A percentile compares a stretch with the other conserved stretches of the same genome.
These are phyloP conservation scores for Verticillium dahliae DNA, from an alignment of 2,329 filamentous ascomycete genomes.

Conservation along the genomic window DNA sequence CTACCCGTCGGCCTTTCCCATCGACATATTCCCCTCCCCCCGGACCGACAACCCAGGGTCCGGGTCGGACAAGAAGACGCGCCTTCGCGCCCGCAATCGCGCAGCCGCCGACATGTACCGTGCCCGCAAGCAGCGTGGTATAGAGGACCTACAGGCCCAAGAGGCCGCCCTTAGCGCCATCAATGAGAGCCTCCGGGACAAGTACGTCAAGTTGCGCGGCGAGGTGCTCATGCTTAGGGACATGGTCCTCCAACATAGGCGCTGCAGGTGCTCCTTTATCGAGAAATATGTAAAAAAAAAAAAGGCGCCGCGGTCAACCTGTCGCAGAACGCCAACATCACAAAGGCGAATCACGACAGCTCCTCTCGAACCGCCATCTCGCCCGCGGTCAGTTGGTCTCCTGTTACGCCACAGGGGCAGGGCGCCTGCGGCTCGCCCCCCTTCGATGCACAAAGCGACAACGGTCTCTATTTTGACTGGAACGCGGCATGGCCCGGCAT, in stretches of 20 bases:
- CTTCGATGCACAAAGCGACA: neutral
- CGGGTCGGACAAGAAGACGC: conserved; percentile 5
- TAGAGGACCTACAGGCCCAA: conserved; percentile 8
- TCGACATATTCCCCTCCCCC: neutral
- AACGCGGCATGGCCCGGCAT: neutral
- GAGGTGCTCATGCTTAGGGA: conserved; percentile 11
- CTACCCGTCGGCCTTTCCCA: neutral
- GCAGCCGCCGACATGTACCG: conserved; percentile 12
- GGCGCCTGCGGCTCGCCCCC: neutral
- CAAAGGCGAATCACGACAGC: neutral
- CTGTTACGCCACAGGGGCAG: neutral
- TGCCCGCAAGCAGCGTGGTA: conserved; percentile 10
- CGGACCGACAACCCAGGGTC: neutral
- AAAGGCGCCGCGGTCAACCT: neutral
- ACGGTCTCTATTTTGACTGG: neutral
- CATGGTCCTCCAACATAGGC: conserved; percentile 9
- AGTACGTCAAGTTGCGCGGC: conserved; percentile 3
- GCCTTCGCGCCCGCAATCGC: conserved; percentile 10
- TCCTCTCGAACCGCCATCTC: neutral
- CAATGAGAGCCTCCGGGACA: conserved; percentile 4
- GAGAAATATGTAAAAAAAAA: conserved; percentile 7
- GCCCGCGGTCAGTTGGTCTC: neutral
- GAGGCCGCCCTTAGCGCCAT: conserved; percentile 11
- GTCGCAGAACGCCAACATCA: neutral
- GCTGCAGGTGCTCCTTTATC: conserved; percentile 9